Base-by-base conservation (phyloP, 805 yeast genomes). In the Alloascoidea hylecoeti region DNA sequence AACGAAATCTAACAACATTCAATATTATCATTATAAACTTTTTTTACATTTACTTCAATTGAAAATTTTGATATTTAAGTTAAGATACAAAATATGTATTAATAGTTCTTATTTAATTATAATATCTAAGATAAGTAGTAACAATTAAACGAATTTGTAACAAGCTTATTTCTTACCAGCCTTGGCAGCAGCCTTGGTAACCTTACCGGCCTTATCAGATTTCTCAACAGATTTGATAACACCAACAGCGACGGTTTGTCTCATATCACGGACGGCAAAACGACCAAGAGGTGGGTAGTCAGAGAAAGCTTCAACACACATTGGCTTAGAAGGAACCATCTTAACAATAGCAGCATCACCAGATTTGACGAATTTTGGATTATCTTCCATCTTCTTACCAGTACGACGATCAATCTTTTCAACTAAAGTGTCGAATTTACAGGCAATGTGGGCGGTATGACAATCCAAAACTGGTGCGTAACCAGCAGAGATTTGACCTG, bases 171-270 rank as follows among this genome's bases (percentile, higher is more conserved):
- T 66, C 69, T 65, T 64, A 49, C 62, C 64, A 56, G 72, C 72
- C 66, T 68, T 68, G 41, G 53, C 58, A 60, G 82, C 84, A 64
- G 83, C 79, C 75, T 76, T 76, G 77, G 83, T 76, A 54, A 76
- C 80, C 75, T 76, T 76, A 72, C 79, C 83, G 58, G 83, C 82
- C 68, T 68, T 70, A 69, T 75, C 79, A 52, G 82, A 61, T 81
- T 85, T 85, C 60, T 73, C 94, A 57, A 85, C 95, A 49, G 85
- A 68, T 79, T 89, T 89, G 82, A 89, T 82, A 63, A 88, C 95
- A 83, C 96, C 96, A 64, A 88, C 96, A 65, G 96, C 96, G 60
- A 88, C 96, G 58, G 96, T 88, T 74, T 86, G 96, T 82, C 96
- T 83, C 96, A 86, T 86, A 73, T 86, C 96, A 82, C 96, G 88